Evolutionary conservation across 2,329 filamentous ascomycete genomes (phyloP).

Genomic region (Cladophialophora carrionii): DNA sequence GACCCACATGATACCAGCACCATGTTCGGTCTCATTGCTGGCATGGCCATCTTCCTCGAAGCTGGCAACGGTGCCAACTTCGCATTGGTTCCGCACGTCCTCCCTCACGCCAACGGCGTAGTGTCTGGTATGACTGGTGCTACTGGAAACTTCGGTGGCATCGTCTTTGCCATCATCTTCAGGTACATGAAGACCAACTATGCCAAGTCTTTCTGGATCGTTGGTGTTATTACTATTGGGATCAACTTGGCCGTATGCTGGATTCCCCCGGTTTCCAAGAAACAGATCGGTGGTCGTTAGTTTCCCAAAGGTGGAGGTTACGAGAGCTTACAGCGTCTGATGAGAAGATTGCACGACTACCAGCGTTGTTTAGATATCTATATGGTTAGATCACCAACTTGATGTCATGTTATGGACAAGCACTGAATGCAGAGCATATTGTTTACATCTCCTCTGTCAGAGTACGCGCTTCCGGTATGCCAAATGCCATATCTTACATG

Average conservation of each 20-base stretch:
- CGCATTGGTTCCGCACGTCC: slow-evolving; percentile 81
- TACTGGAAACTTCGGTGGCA: slow-evolving; percentile 79
- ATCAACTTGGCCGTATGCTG: slow-evolving; percentile 69
- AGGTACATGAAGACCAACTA: slow-evolving; percentile 72
- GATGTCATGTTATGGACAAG: neutral
- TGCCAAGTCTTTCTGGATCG: slow-evolving; percentile 75
- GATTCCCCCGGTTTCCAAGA: slow-evolving; percentile 63
- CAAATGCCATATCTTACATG: neutral
- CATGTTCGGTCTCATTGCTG: slow-evolving; percentile 76
- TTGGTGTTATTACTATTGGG: slow-evolving; percentile 73
- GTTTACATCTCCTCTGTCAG: neutral
- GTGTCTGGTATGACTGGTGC: slow-evolving; percentile 80
- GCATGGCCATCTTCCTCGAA: slow-evolving; percentile 80
- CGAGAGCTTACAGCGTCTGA: neutral
- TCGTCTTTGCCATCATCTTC: slow-evolving; percentile 83
- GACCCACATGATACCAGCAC: slow-evolving; percentile 64
- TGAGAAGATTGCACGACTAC: neutral
- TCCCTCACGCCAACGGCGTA: slow-evolving; percentile 77
- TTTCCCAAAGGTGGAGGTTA: neutral
- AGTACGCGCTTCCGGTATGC: too few species aligned
- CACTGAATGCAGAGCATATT: neutral
- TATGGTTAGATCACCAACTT: neutral
- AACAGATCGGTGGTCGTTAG: slow-evolving; percentile 50
- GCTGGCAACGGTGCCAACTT: slow-evolving; percentile 87
- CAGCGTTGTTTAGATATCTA: neutral